Base-by-base conservation (phyloP, 2,329 filamentous ascomycete genomes). In the Monosporascus sp. region DNA sequence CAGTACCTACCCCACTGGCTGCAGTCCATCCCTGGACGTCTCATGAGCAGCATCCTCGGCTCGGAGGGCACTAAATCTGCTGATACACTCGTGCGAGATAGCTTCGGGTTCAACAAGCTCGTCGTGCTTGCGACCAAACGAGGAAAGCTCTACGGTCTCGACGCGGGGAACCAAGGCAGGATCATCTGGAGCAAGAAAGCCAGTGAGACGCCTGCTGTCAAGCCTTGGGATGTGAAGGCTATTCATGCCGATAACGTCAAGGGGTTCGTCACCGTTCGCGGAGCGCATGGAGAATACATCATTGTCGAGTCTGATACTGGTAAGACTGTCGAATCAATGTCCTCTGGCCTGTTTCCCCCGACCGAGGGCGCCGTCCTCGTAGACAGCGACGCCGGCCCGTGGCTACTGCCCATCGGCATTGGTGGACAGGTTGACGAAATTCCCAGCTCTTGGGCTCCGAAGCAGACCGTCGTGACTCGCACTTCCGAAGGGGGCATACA, bases 81-180 rank as follows among this genome's bases (percentile, higher is more conserved):
- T 20, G 69, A 74, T 27, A 76, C 76, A 7, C 74, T 87, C n/a
- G 73, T 76, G 18, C 79, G 84, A 17, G 88, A 94, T 63, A 83
- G 79, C 39, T 97, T 97, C 68, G 93, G 93, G 5, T 93, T 97
- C 71, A 87, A 89, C 69, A 96, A 96, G 71, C 75, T 93, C 35
- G 81, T 92, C 6, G 77, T 97, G 53, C 76, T 96, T 49, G 91
- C 87, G 6, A 96, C 92, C 2, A 79, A 83, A 51, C 86, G 85
- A 53, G 92, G 92, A 15, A 86, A 88, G 59, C 73, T 97, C 18
- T 88, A 92, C 60, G 90, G 87, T 3, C 75, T 99, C 20, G 86
- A 96, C 68, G 83, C 86, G 36, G 89, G 86, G 24, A 86, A 85
- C 54, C 78, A 87, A 14, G 91, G 91, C 4, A 78, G 78, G 37